Percentiles rank a stretch among this genome's conserved stretches.
Conservation (phyloP, 116 monocot species). For the Trichopus zeylanicus region DNA sequence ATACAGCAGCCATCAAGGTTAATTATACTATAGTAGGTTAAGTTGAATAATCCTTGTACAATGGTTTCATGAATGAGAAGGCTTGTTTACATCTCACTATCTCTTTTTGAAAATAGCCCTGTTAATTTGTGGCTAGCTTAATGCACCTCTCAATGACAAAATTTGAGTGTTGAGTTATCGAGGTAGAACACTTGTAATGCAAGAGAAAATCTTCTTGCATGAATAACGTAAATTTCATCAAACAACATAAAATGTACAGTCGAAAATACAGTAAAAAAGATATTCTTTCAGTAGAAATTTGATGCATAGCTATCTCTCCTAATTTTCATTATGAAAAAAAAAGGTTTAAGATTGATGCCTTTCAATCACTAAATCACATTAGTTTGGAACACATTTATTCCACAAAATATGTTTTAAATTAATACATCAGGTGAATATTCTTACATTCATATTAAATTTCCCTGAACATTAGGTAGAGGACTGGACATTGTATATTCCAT, state of each 20-base stretch:
- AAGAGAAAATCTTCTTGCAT: background rate
- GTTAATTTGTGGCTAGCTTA: too few species aligned
- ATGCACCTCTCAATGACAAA: background rate
- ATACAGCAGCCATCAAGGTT: slow-evolving; percentile 94
- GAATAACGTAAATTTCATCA: background rate
- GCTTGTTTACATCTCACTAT: background rate
- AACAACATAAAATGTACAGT: background rate
- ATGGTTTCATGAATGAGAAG: background rate
- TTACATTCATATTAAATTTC: background rate
- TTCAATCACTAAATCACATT: too few species aligned
- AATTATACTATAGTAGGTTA: background rate
- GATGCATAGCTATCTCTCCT: background rate
- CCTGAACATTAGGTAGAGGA: background rate
- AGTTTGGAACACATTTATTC: background rate
- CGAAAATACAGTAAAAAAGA: background rate
- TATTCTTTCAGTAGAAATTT: background rate
- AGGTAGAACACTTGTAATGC: background rate
- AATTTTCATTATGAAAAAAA: background rate
- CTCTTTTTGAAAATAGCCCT: too few species aligned
- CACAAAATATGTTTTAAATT: background rate
- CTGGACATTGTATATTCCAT: background rate
- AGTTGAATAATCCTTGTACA: background rate
- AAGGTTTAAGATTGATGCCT: background rate
- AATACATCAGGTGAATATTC: background rate
- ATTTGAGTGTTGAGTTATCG: background rate